Percentiles rank a stretch among this genome's conserved stretches.
These are phyloP conservation scores for Podospora comata DNA, from an alignment of 495 filamentous ascomycete genomes.

Conservation along the genomic window DNA sequence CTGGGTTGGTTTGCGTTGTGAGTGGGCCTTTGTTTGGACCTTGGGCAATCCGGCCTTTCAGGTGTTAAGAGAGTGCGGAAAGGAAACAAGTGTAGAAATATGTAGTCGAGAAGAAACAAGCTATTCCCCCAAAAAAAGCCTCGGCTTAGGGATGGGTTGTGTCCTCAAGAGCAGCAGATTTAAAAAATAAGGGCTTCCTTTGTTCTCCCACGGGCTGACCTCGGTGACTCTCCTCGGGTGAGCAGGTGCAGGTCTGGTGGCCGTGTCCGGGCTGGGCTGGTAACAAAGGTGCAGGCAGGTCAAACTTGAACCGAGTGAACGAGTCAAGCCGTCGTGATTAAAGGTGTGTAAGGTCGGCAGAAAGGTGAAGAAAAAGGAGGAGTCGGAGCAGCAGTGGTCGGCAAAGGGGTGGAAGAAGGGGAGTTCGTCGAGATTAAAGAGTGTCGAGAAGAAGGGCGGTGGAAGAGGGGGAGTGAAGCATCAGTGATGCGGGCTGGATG, in stretches of 20 bases:
- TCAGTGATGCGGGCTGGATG: constrained; percentile 27
- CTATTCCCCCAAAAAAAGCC: constrained; percentile 7
- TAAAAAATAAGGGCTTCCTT: constrained; percentile 9
- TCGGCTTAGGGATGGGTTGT: constrained; percentile 17
- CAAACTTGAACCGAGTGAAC: constrained; percentile 36
- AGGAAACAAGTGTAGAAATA: constrained; percentile 18
- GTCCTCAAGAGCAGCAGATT: constrained; percentile 13
- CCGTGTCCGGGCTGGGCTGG: constrained; percentile 11
- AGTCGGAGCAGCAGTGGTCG: constrained; percentile 11
- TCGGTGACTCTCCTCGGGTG: constrained; percentile 8
- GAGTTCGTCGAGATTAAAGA: constrained; percentile 26
- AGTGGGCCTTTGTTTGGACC: constrained; percentile 10
- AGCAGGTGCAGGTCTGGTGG: constrained; percentile 1
- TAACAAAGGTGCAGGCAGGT: constrained; percentile 16
- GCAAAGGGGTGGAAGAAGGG: constrained; percentile 20
- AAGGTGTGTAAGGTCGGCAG: constrained; percentile 19
- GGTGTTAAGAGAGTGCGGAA: constrained; percentile 14
- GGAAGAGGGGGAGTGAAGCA: constrained; percentile 24
- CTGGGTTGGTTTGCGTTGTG: neutral
- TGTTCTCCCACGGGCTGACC: constrained; percentile 16
- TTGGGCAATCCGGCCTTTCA: constrained; percentile 16
- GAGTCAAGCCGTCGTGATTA: constrained; percentile 28
- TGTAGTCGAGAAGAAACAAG: constrained; percentile 23
- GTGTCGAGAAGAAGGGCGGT: constrained; percentile 32
- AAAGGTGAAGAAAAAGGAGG: constrained; percentile 18